Base-by-base conservation (phyloP, 208 protist genomes). In the Crithidia mellificae region DNA sequence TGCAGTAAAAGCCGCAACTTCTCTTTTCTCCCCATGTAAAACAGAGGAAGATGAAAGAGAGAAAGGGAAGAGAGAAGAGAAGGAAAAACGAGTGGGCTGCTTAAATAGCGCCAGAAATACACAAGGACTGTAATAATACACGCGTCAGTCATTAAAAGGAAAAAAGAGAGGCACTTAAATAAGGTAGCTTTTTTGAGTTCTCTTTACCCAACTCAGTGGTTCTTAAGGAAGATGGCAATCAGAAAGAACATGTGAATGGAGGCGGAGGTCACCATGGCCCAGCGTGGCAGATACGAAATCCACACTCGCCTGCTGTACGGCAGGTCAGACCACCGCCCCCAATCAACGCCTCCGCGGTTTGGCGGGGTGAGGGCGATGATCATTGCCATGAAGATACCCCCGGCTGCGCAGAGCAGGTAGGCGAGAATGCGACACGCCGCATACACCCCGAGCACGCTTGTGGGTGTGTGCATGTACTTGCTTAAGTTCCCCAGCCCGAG, bases 281-380 rank as follows among this genome's bases (percentile, higher is more conserved):
- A 84, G 14, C 78, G 78, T 1, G 78, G 78, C 6, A 83, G 58
- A 34, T 64, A 68, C 6, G 73, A 58, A 41, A 83, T 72, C 73
- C 78, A 83, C 22, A 77, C 69, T 0, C 63, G 73, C 6, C 59
- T 44, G 51, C 20, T 54, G 61, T 74, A 72, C 6, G 78, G 78
- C 51, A 79, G 49, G 15, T 51, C 41, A 7, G 11, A 25, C 78
- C 78, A 83, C 20, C 62, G 57, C 7, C 22, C 38, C 78, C 78
- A 83, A n/a, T 71, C 34, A 14, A 83, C 73, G 19, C 78, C 78
- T 27, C 78, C 78, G 51, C 63, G 67, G 30, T 63, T 0, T 11
- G 64, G 64, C 2, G 57, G 64, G 9, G 67, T 63, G 52, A 83
- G 61, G 52, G 78, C 54, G 22, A 79, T 32, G 24, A 80, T 57